Percentiles rank a stretch among this genome's conserved stretches.
Evolutionary conservation across 2,329 filamentous ascomycete species (phyloP).

Genomic region (Colletotrichum incanum): DNA sequence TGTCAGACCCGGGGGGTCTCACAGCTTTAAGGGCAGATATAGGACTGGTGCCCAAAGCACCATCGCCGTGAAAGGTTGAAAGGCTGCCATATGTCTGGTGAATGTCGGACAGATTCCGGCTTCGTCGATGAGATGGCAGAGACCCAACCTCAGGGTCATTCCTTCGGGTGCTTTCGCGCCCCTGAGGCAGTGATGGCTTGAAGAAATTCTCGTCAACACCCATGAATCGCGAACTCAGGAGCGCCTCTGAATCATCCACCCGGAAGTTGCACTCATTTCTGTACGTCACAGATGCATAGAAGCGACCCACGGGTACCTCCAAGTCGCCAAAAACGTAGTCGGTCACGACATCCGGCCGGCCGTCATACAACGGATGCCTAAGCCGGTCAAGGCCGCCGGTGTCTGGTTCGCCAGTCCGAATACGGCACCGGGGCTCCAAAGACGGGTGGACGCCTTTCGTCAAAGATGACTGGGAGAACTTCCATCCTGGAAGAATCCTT

Average conservation of each 20-base stretch:
- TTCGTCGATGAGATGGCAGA: slow-evolving; percentile 76
- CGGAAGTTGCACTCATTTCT: slow-evolving; percentile 92
- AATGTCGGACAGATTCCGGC: slow-evolving; percentile 68
- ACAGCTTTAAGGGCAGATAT: slow-evolving; percentile 86
- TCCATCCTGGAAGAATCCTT: slow-evolving; percentile 89
- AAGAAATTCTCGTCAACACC: slow-evolving; percentile 91
- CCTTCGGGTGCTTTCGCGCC: slow-evolving; percentile 58
- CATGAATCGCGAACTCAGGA: slow-evolving; percentile 94
- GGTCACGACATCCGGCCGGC: slow-evolving; percentile 75
- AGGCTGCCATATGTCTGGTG: slow-evolving; percentile 91
- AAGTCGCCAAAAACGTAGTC: slow-evolving; percentile 87
- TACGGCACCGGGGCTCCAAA: slow-evolving; percentile 85
- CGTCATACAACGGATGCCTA: slow-evolving; percentile 78
- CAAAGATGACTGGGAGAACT: slow-evolving; percentile 81
- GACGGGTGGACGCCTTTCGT: slow-evolving; percentile 78
- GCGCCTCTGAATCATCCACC: slow-evolving; percentile 90
- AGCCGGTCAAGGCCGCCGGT: slow-evolving; percentile 77
- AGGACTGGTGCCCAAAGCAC: slow-evolving; percentile 84
- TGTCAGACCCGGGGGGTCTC: slow-evolving; percentile 72
- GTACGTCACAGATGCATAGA: slow-evolving; percentile 87
- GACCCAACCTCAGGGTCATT: slow-evolving; percentile 75
- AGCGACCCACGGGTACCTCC: slow-evolving; percentile 87
- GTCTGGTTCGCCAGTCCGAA: slow-evolving; percentile 74
- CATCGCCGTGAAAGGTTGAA: slow-evolving; percentile 90
- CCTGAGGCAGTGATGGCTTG: slow-evolving; percentile 80